phyloP scores from a whole-genome alignment of 768 basidiomycete species.

The Lactarius psammicola region DNA sequence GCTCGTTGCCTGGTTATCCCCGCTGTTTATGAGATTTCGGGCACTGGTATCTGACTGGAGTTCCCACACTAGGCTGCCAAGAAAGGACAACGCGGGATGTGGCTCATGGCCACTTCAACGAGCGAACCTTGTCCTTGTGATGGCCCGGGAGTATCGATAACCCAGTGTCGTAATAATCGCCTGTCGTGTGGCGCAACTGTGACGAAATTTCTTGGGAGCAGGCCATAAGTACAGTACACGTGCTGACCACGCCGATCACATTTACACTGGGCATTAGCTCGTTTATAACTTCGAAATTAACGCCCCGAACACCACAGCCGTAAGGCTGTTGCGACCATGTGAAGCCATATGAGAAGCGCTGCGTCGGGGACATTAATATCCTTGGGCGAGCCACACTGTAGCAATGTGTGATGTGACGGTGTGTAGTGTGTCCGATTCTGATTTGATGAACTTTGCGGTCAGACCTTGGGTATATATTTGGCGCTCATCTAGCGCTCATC shows the following conservation, averaged over 20 bases:
- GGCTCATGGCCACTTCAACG: neutral
- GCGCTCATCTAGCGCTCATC: neutral
- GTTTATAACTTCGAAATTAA: constrained; percentile 5
- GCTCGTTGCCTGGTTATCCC: neutral
- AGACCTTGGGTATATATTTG: neutral
- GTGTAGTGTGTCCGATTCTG: neutral
- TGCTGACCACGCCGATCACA: constrained; percentile 18
- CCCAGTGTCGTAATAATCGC: neutral
- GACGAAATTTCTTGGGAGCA: neutral
- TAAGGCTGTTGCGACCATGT: neutral
- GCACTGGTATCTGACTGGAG: neutral
- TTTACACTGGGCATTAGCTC: neutral
- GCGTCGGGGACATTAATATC: neutral
- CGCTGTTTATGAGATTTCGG: neutral
- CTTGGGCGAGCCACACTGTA: neutral
- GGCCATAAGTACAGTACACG: neutral
- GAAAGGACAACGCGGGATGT: neutral
- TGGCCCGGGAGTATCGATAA: neutral
- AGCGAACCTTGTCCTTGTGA: neutral
- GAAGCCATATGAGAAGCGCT: neutral
- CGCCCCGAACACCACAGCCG: neutral
- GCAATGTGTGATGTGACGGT: neutral
- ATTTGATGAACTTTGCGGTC: neutral
- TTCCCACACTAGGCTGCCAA: neutral
- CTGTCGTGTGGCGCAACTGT: neutral